Base-by-base conservation (phyloP, 1,284 basidiomycete species). In the Naganishia sp. region DNA sequence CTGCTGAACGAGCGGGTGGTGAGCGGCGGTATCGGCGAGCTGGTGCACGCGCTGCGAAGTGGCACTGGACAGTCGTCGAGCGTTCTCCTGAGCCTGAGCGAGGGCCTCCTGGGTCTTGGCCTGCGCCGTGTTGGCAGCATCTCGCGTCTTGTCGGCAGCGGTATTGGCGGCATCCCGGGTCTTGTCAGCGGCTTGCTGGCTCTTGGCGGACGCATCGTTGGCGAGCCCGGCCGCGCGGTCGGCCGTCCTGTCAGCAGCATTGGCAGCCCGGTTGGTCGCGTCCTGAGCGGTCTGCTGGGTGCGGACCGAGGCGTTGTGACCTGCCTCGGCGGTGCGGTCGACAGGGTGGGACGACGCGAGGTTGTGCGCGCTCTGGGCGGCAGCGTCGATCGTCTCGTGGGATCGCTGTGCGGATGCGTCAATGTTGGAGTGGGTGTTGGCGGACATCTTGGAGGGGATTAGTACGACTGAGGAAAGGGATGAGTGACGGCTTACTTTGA, bases 221-320 rank as follows among this genome's bases (percentile, higher is more conserved):
- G 31, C 48, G 21, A 25, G 33, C 11, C 43, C 28, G 31, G 46
- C 44, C 28, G 64, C 36, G 13, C n/a, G 28, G 13, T 55, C 23
- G 13, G 46, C 63, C 16, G 43, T 70, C n/a, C 64, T 42, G 13
- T 57, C 65, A n/a, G 74, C 74, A 31, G 68, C 66, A n/a, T 69
- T 72, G 15, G 71, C 66, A 13, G 61, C 39, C 11, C 42, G 39
- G 16, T 54, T 36, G 9, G 42, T 16, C 16, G 61, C 50, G 18
- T 63, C 50, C 21, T 61, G 59, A 42, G 25, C 59, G 23, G 46
- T 21, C 2, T 28, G 18, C n/a, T 57, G 25, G 2, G 55, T 46
- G 13, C 44, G 55, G 21, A 28, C 21, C 5, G 42, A 44, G 33
- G 23, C 55, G n/a, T 56, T 43, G 55, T 28, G 23, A 3, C 25